A percentile compares a stretch with the other conserved stretches of the same genome.
Conservation (phyloP, 805 yeast species). For the Dipodascopsis uninucleata region DNA sequence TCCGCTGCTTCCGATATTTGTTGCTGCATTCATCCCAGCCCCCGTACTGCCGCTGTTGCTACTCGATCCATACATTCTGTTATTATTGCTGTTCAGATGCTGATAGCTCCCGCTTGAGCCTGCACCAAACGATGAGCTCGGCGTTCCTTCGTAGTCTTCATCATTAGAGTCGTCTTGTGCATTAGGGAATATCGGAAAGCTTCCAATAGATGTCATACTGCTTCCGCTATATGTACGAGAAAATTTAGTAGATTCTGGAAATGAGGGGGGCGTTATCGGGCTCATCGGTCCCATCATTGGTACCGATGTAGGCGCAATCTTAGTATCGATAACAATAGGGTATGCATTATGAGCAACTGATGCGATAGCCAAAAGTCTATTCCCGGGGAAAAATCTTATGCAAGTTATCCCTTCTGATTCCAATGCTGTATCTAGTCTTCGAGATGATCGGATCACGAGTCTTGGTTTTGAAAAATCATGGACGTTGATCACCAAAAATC, state of each 20-base stretch:
- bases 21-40: not conserved
- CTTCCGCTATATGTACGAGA: slow-evolving; percentile 11
- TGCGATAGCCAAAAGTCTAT: slow-evolving; percentile 49
- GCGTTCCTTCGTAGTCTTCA: slow-evolving; percentile 1
- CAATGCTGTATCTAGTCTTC: slow-evolving; percentile 59
- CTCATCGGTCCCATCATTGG: not conserved
- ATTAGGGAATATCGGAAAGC: slow-evolving; percentile 8
- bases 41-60: slow-evolving; percentile 3
- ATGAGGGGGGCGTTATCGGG: not conserved
- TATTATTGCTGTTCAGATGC: no score
- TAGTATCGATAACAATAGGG: slow-evolving; percentile 64
- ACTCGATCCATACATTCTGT: not conserved
- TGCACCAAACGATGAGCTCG: not conserved
- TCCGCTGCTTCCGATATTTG: no score
- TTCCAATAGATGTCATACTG: slow-evolving; percentile 4
- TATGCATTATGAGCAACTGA: slow-evolving; percentile 61
- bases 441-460: slow-evolving; percentile 61
- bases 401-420: slow-evolving; percentile 91
- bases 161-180: slow-evolving; percentile 15
- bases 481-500: slow-evolving; percentile 72
- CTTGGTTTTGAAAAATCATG: slow-evolving; percentile 61
- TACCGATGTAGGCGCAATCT: slow-evolving; percentile 37
- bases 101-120: not conserved
- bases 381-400: slow-evolving; percentile 66
- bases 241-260: slow-evolving; percentile 1